Evolutionary conservation across 1,284 basidiomycete species (phyloP), one percentile per base, ranked within the genome.

Genomic region (Marasmius tenuissimus): DNA sequence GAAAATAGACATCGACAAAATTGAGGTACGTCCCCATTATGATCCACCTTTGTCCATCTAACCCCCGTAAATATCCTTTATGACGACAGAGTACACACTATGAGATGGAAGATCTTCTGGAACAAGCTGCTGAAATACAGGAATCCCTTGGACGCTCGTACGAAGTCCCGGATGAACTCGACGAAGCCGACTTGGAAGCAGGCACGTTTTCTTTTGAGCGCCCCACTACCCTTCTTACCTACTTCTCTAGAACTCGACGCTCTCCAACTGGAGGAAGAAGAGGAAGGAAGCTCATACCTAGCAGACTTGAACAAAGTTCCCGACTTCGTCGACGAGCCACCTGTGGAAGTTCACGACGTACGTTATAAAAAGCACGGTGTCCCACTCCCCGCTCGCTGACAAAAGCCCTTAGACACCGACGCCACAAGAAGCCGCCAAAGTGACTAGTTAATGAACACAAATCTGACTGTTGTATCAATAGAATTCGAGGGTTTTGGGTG

Each of bases 51-150:
- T 42, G n/a, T 11, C 45, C 52, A 20, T 48, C 12, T 51, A 18
- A 7, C 27, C 34, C 49, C 22, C 14, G 35, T 37, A 16, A 27
- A 5, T 35, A n/a, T n/a, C 18, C 18, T 6, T 14, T 20, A 2
- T 33, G 49, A 6, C 18, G 51, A 40, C 59, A 97, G 95, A 91
- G 81, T 69, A 93, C 97, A 70, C 95, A 97, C 73, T 95, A 91
- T 74, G 97, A 99, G 64, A 98, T 99, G 96, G 96, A 98, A 72
- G 97, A 99, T 65, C 75, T 99, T 62, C 81, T 99, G 64, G 97
- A 99, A 70, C 94, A 97, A 74, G 94, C 96, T 2, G 98, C 98
- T 72, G 97, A 99, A 74, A 95, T 99, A 57, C 97, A 99, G 72
- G 97, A 98, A 74, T 89, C 91, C 40, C 79, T 99, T 45, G 94